phyloP scores from a whole-genome alignment of 192 early-diverging fungal genomes.

The Gamsiella multidivaricata region DNA sequence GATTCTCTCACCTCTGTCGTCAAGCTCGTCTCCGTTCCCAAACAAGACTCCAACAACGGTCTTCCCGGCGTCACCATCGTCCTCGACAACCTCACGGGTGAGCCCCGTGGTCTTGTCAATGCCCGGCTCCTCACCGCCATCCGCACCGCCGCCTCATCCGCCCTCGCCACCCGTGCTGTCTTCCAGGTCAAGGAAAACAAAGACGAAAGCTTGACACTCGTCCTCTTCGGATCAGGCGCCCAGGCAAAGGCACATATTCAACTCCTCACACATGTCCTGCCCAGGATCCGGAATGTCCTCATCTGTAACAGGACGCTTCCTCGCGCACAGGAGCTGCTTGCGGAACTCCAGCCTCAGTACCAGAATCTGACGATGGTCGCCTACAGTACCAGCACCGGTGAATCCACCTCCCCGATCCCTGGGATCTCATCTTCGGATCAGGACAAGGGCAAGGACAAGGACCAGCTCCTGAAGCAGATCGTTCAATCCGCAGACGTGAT shows the following conservation, averaged over 20 bases:
- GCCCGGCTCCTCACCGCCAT: slow-evolving; percentile 59
- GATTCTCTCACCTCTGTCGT: slow-evolving; percentile 53
- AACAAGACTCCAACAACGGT: slow-evolving; percentile 53
- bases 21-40: slow-evolving; percentile 62
- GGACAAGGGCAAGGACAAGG: no score
- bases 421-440: no score
- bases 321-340: slow-evolving; percentile 38
- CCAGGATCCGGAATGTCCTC: slow-evolving; percentile 47
- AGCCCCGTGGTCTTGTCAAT: slow-evolving; percentile 59
- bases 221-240: slow-evolving; percentile 65
- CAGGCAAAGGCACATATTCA: slow-evolving; percentile 63
- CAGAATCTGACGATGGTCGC: slow-evolving; percentile 4
- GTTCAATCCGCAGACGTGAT: slow-evolving; percentile 60
- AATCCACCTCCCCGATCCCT: slow-evolving; percentile 8
- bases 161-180: slow-evolving; percentile 55
- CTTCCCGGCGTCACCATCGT: slow-evolving; percentile 58
- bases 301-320: slow-evolving; percentile 60
- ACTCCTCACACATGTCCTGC: slow-evolving; percentile 55
- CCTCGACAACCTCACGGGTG: slow-evolving; percentile 57
- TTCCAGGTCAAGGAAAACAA: slow-evolving; percentile 14
- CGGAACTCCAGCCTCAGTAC: slow-evolving; percentile 27
- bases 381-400: slow-evolving; percentile 46
- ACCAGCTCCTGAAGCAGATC: slow-evolving; percentile 30
- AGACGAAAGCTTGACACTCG: slow-evolving; percentile 29
- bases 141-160: slow-evolving; percentile 65